Conservation (phyloP, 352 stramenopile genomes). For the Phytopythium delawarense region DNA sequence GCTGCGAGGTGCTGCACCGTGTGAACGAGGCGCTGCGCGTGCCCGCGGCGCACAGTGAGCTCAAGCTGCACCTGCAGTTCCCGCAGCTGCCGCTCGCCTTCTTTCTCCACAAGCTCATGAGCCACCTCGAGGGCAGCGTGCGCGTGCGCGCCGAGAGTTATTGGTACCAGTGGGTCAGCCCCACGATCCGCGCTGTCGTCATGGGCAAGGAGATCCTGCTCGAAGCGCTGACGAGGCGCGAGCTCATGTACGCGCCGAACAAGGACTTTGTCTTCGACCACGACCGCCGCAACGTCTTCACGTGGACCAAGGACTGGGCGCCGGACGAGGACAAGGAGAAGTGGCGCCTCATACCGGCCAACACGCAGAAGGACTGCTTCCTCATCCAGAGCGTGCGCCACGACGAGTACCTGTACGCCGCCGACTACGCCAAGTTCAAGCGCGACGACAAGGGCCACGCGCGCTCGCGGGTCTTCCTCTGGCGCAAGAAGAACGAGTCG, state of each 20-base stretch:
- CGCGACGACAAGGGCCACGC: constrained; percentile 41
- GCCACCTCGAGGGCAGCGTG: constrained; percentile 52
- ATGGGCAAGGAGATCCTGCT: constrained; percentile 40
- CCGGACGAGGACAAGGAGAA: constrained; percentile 37
- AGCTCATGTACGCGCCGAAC: constrained; percentile 43
- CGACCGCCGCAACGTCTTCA: constrained; percentile 44
- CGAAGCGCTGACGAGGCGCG: constrained; percentile 28
- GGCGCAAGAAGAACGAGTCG: constrained; percentile 39
- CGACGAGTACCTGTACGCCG: constrained; percentile 61
- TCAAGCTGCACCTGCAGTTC: constrained; percentile 39
- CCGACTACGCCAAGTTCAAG: constrained; percentile 67
- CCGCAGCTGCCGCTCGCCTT: constrained; percentile 59
- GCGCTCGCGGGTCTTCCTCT: constrained; percentile 60
- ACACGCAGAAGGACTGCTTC: constrained; percentile 55
- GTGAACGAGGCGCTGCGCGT: constrained; percentile 43
- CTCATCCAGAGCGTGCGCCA: constrained; percentile 54
- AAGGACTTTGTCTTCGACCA: constrained; percentile 41
- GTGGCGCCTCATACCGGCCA: constrained; percentile 58
- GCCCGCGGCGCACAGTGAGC: constrained; percentile 24
- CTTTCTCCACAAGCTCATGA: constrained; percentile 64
- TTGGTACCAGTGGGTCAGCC: constrained; percentile 62
- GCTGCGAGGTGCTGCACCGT: constrained; percentile 56
- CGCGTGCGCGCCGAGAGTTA: constrained; percentile 53
- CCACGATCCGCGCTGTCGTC: constrained; percentile 42
- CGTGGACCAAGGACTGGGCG: constrained; percentile 26